Base-by-base conservation (phyloP, 1,139 yeast species). In the Zygotorulaspora mrakii region DNA sequence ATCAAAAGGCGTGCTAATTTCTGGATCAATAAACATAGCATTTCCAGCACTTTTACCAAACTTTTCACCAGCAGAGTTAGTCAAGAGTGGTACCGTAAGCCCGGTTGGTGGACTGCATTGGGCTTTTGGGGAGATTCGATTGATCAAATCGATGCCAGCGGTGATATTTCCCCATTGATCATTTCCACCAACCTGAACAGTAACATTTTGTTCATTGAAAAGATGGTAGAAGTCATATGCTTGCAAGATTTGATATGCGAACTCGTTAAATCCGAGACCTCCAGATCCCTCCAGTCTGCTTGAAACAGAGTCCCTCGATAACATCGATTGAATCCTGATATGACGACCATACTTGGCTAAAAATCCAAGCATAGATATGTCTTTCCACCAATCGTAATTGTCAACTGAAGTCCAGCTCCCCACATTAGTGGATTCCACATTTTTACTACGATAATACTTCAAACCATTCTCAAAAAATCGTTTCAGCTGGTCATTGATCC, bases 161-260 rank as follows among this genome's bases (percentile, higher is more conserved):
- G 95, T 87, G 47, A 94, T 94, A 55, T 91, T 91, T 1, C 99
- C 99, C 91, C 96, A 91, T 64, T 91, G 99, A 60, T 91, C 98
- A 58, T 84, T 88, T 6, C 99, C 99, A 11, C 99, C 99, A 17
- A 94, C 78, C 65, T 91, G 96, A 24, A 88, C 64, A 35, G 73
- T 70, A 31, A 91, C 94, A 2, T 69, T 66, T 27, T 76, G 67
- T 11, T 73, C 61, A 32, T 72, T 71, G 65, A 78, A 79, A 49
- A 94, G 67, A 57, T 89, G 88, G 76, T 84, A 88, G 58, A 88
- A 94, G 59, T 91, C 99, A 61, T 78, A 91, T 0, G 96, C 97
- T 61, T 91, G 99, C 36, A 91, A 66, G 13, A 91, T 70, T 59
- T 91, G 99, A 62, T 91, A 91, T 1, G 95, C 75, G 59, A 91